Percentiles rank a stretch among this genome's conserved stretches.
Evolutionary conservation across 2,329 filamentous ascomycete species (phyloP).

Genomic region (Scytalidium sp.): DNA sequence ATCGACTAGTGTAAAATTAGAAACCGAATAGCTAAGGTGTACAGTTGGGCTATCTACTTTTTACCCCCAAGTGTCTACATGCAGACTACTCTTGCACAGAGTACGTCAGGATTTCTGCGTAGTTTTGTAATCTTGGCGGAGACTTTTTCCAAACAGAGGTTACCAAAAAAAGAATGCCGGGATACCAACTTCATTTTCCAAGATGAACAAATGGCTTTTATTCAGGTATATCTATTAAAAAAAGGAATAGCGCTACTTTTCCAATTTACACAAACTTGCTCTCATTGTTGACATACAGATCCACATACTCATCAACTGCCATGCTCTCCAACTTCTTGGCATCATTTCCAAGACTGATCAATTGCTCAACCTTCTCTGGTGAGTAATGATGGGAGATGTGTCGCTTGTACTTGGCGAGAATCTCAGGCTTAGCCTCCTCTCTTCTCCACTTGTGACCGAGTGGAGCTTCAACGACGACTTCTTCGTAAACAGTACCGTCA

Average conservation of each 20-base stretch:
- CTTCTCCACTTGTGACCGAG: conserved; percentile 87
- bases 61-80: no score
- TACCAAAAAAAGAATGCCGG: no score
- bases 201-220: background rate
- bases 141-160: no score
- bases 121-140: no score
- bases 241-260: background rate
- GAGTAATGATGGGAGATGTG: conserved; percentile 84
- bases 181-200: no score
- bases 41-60: no score
- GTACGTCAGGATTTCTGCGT: no score
- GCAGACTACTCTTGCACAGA: no score
- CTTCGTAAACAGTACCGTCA: conserved; percentile 86
- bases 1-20: background rate
- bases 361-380: conserved; percentile 72
- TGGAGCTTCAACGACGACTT: conserved; percentile 90
- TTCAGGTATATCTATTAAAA: background rate
- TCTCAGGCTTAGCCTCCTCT: conserved; percentile 97
- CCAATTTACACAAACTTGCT: conserved; percentile 51
- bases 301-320: conserved; percentile 90
- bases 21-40: background rate
- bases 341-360: conserved; percentile 78
- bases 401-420: conserved; percentile 91
- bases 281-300: conserved; percentile 67
- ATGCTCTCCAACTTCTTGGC: conserved; percentile 71